Base-by-base conservation (phyloP, 23 red algal genomes). In the Gracilaria domingensis region DNA sequence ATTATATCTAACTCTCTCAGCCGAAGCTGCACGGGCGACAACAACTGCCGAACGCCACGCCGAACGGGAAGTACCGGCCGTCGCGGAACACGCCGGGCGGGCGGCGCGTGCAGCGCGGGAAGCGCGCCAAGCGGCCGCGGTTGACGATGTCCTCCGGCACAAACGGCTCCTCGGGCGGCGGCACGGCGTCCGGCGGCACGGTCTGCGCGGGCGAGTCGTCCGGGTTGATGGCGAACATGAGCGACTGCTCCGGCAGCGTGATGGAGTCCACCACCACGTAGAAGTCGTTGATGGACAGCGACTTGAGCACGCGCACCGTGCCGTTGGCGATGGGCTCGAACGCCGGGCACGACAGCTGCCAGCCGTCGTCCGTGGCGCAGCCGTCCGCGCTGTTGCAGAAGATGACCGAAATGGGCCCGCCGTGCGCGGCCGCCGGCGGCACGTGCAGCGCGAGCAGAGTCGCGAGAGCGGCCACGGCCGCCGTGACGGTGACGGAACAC, bases 301-400 rank as follows among this genome's bases (percentile, higher is more conserved):
- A 40, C 39, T 75, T 75, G 35, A 75, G 69, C 23, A 75, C 69
- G 8, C 39, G 33, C 28, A 75, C 69, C 16, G 39, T 75, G 8
- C 12, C 37, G 37, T 75, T 75, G 17, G 39, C 12, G 20, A 75
- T 47, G 69, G 69, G 69, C 69, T 75, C 37, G 18, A 45, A 47
- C 1, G 29, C 23, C 6, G 69, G 69, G 21, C 69, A 75, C 6
- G 37, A 45, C n/a, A 75, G 37, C 35, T 75, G 69, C 69, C 69
- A 75, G 69, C 69, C 69, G n/a, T 75, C 69, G 37, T 75, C 69
- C 0, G 69, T 75, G 69, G 39, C 69, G 39, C 69, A 75, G 13
- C 69, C 69, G n/a, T 75, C 69, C 1, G 12, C 69, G 35, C 69
- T 75, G 69, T 75, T 75, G 69, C 69, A 75, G 35, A 75, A 75